phyloP scores from a whole-genome alignment of 2,329 filamentous ascomycete genomes.

The Curvularia verruculosa region DNA sequence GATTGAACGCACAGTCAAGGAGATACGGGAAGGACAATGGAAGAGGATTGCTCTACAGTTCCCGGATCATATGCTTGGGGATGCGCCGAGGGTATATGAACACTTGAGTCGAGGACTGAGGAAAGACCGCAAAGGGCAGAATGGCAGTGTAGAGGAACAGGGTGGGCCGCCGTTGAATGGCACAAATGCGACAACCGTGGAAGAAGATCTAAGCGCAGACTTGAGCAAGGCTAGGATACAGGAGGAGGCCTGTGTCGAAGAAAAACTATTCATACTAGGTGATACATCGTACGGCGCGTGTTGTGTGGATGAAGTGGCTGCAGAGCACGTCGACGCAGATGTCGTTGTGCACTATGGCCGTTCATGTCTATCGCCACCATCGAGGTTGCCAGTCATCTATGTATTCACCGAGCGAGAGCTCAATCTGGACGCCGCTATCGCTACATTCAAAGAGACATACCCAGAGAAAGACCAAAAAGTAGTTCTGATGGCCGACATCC shows the following conservation, averaged over 20 bases:
- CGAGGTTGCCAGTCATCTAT: conserved; percentile 84
- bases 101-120: conserved; percentile 63
- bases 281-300: conserved; percentile 98
- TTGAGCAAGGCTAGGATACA: conserved; percentile 22
- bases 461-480: conserved; percentile 67
- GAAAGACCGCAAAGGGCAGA: conserved; percentile 24
- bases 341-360: conserved; percentile 94
- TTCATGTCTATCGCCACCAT: conserved; percentile 88
- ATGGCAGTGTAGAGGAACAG: conserved; percentile 9
- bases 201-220: conserved; percentile 25
- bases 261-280: conserved; percentile 79
- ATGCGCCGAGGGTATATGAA: conserved; percentile 81
- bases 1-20: conserved; percentile 75
- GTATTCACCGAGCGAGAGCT: conserved; percentile 81
- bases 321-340: conserved; percentile 89
- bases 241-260: conserved; percentile 25
- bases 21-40: conserved; percentile 76
- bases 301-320: conserved; percentile 95
- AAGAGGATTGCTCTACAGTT: conserved; percentile 89
- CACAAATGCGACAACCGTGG: conserved; percentile 4
- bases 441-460: conserved; percentile 73
- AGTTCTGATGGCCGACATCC: conserved; percentile 87
- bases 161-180: conserved; percentile 8
- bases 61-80: conserved; percentile 86
- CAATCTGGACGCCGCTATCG: conserved; percentile 63